Conservation (phyloP, 352 stramenopile genomes). For the Phytophthora aleatoria region DNA sequence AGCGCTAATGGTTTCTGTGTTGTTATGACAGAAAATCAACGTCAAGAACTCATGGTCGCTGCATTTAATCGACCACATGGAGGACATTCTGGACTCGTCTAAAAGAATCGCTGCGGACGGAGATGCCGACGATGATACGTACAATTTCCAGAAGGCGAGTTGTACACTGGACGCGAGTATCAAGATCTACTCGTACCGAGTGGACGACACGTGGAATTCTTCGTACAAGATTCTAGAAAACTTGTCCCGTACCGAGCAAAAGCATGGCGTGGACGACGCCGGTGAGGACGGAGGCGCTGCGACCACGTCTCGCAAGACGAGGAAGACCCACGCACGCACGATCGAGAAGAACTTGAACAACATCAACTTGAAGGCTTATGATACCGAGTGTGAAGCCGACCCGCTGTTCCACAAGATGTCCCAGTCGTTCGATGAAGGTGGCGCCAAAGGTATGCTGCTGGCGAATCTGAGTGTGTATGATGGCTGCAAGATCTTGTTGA, state of each 20-base stretch:
- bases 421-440: slow-evolving; percentile 92
- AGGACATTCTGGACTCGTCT: slow-evolving; percentile 89
- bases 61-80: slow-evolving; percentile 98
- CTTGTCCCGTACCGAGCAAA: slow-evolving; percentile 88
- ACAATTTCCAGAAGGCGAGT: slow-evolving; percentile 98
- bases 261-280: slow-evolving; percentile 41
- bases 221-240: slow-evolving; percentile 99
- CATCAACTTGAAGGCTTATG: slow-evolving; percentile 87
- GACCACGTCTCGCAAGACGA: slow-evolving; percentile 45
- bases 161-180: slow-evolving; percentile 98
- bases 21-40: slow-evolving; percentile 93
- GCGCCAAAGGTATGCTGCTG: slow-evolving; percentile 92
- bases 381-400: slow-evolving; percentile 89
- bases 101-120: slow-evolving; percentile 39
- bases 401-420: slow-evolving; percentile 94
- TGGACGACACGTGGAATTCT: slow-evolving; percentile 97
- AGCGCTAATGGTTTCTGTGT: not conserved
- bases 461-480: slow-evolving; percentile 92
- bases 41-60: slow-evolving; percentile 97
- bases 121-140: slow-evolving; percentile 59
- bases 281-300: slow-evolving; percentile 37
- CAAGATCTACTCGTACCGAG: slow-evolving; percentile 99
- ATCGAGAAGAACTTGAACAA: slow-evolving; percentile 90
- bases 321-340: slow-evolving; percentile 62
- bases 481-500: slow-evolving; percentile 85